Evolutionary conservation across 352 stramenopile genomes (phyloP).

Genomic region (Globisporangium splendens): DNA sequence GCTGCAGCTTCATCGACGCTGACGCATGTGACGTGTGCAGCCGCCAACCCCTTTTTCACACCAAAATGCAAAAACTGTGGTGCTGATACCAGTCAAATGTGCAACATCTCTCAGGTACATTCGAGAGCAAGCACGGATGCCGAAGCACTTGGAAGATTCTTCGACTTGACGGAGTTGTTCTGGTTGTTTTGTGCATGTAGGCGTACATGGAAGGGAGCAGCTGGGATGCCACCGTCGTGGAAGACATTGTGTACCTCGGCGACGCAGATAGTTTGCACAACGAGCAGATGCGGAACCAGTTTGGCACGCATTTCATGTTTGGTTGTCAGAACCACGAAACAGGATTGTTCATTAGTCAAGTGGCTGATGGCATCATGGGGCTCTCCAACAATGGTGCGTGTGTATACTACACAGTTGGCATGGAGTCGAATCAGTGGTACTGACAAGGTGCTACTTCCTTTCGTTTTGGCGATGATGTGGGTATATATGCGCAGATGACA

Average conservation of each 20-base stretch:
- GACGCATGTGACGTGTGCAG: conserved; percentile 59
- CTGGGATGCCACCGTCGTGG: conserved; percentile 76
- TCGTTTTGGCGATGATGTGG: neutral
- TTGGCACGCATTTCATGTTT: conserved; percentile 77
- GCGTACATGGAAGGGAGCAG: conserved; percentile 86
- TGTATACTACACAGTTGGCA: neutral
- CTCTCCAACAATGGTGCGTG: conserved; percentile 56
- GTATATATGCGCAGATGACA: conserved; percentile 28
- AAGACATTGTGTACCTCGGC: conserved; percentile 79
- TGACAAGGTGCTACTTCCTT: neutral
- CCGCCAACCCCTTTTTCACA: conserved; percentile 36
- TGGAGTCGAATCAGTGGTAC: too few species aligned
- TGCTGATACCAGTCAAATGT: conserved; percentile 34
- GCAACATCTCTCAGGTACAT: conserved; percentile 52
- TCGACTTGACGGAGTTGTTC: neutral
- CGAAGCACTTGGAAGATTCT: neutral
- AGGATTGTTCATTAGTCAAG: conserved; percentile 77
- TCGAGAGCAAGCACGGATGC: neutral
- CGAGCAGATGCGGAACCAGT: conserved; percentile 46
- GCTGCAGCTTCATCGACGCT: conserved; percentile 62
- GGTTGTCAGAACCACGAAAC: conserved; percentile 76
- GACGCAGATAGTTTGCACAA: conserved; percentile 50
- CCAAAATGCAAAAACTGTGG: conserved; percentile 45
- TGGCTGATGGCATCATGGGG: conserved; percentile 84
- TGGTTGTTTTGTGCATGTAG: conserved; percentile 16